Evolutionary conservation across 1,284 basidiomycete species (phyloP).

Genomic region (Athelia psychrophila): DNA sequence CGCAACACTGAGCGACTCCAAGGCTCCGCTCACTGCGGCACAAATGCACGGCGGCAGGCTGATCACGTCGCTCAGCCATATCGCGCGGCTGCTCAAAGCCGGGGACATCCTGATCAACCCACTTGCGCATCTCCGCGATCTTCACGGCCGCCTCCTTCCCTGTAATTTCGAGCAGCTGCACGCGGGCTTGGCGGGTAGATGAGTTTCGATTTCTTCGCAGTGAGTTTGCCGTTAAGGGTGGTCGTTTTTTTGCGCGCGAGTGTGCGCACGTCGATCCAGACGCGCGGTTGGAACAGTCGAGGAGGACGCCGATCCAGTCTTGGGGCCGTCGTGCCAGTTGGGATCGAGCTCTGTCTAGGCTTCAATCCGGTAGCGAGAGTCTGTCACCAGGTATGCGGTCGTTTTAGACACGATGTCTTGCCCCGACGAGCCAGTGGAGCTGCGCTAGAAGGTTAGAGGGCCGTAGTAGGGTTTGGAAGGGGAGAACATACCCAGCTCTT

Average conservation of each 20-base stretch:
- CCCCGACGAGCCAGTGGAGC: slow-evolving; percentile 85
- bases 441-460: no score
- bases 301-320: slow-evolving; percentile 80
- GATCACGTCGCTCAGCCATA: slow-evolving; percentile 60
- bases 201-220: slow-evolving; percentile 53
- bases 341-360: slow-evolving; percentile 74
- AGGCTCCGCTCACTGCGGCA: slow-evolving; percentile 67
- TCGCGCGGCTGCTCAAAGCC: slow-evolving; percentile 56
- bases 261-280: slow-evolving; percentile 90
- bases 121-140: slow-evolving; percentile 53
- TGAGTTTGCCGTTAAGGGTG: slow-evolving; percentile 55
- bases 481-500: slow-evolving; percentile 64
- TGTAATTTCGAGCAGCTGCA: slow-evolving; percentile 74
- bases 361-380: slow-evolving; percentile 90
- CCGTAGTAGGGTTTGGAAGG: slow-evolving; percentile 5
- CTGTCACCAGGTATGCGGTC: slow-evolving; percentile 74
- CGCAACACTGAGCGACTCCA: slow-evolving; percentile 60
- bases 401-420: slow-evolving; percentile 72
- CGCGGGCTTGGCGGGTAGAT: slow-evolving; percentile 66
- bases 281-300: slow-evolving; percentile 54
- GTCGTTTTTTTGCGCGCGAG: slow-evolving; percentile 74
- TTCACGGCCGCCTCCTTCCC: slow-evolving; percentile 65
- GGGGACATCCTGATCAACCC: no score
- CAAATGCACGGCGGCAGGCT: slow-evolving; percentile 58
- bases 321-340: slow-evolving; percentile 64